Evolutionary conservation across 2,329 filamentous ascomycete genomes (phyloP).

Genomic region (Aspergillus aculeatinus): DNA sequence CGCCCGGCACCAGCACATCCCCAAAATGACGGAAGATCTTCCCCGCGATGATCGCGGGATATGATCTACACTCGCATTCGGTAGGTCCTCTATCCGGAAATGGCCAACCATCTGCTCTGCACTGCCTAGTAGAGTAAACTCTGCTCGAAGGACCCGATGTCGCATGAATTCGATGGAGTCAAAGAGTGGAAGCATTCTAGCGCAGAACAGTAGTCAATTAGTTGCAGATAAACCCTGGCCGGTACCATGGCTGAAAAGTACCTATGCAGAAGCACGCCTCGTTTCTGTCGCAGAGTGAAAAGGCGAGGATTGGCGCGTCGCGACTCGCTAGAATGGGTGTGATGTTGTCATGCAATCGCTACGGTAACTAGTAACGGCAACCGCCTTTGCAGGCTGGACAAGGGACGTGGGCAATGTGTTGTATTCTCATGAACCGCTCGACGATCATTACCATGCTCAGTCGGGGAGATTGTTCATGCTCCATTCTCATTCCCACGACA

Average conservation of each 20-base stretch:
- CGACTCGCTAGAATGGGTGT: background rate
- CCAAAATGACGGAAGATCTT: constrained; percentile 18
- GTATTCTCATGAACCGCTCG: background rate
- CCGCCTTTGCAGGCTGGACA: background rate
- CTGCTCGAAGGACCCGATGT: background rate
- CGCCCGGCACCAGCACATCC: background rate
- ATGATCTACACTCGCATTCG: constrained; percentile 14
- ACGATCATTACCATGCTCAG: background rate
- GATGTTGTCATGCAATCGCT: background rate
- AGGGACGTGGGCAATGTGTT: background rate
- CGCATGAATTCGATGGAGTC: background rate
- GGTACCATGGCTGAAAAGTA: background rate
- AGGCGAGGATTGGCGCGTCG: background rate
- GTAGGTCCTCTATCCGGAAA: background rate
- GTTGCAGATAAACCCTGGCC: constrained; percentile 5
- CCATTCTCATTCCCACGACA: background rate
- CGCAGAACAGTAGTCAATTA: constrained; percentile 1
- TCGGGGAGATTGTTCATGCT: background rate
- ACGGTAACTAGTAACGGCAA: constrained; percentile 1
- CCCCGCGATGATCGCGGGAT: constrained; percentile 17
- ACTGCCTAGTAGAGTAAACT: background rate
- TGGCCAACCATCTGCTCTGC: background rate
- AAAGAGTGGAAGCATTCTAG: constrained; percentile 1
- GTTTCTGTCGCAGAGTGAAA: background rate
- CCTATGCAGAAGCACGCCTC: background rate